phyloP scores from a whole-genome alignment of 768 basidiomycete species.

The Serendipita indica region DNA sequence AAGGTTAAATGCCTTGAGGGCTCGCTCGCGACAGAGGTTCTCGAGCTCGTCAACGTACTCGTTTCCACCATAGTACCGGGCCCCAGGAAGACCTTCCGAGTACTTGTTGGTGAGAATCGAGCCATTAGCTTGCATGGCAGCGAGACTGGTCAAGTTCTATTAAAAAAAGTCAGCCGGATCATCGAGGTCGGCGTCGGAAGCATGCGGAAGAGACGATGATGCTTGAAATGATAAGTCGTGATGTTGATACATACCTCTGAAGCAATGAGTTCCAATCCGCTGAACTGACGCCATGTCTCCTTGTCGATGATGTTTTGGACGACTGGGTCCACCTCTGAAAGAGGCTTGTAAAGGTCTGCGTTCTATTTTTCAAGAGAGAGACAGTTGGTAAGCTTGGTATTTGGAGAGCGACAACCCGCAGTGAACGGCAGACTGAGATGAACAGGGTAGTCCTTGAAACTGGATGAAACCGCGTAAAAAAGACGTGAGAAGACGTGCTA shows the following conservation, averaged over 20 bases:
- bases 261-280: constrained; percentile 95
- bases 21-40: constrained; percentile 85
- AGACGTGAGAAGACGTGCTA: background rate
- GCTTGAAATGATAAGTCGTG: background rate
- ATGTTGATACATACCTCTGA: constrained; percentile 57
- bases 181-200: background rate
- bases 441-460: no score
- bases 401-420: background rate
- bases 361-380: constrained; percentile 41
- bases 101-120: constrained; percentile 99
- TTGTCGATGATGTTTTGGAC: constrained; percentile 97
- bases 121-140: constrained; percentile 96
- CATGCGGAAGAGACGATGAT: background rate
- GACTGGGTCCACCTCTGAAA: constrained; percentile 85
- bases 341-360: constrained; percentile 74
- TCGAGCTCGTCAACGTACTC: constrained; percentile 97
- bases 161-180: background rate
- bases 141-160: constrained; percentile 90
- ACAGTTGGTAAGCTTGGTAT: background rate
- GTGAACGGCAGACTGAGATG: no score
- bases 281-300: constrained; percentile 97
- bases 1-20: constrained; percentile 89
- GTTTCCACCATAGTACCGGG: constrained; percentile 95
- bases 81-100: constrained; percentile 97
- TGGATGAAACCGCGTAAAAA: background rate